Evolutionary conservation across 2,329 filamentous ascomycete species (phyloP).

Genomic region (Paraphaeosphaeria sporulosa): DNA sequence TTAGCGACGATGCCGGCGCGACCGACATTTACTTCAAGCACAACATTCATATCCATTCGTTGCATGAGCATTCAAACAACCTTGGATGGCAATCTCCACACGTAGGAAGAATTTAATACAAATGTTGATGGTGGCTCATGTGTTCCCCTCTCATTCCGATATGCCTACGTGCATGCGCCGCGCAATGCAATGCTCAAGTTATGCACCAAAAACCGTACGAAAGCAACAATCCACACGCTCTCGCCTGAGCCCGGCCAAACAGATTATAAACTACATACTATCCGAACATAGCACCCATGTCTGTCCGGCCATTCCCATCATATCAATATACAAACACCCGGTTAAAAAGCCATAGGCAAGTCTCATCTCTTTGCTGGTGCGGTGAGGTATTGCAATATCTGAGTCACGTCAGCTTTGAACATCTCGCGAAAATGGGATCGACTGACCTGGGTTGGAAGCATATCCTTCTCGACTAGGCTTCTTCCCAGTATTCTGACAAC

Average conservation of each 20-base stretch:
- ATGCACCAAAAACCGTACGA: not conserved
- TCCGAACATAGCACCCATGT: not conserved
- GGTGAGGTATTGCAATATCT: constrained; percentile 9
- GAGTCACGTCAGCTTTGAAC: not conserved
- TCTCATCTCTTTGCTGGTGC: constrained; percentile 6
- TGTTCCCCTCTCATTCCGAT: not conserved
- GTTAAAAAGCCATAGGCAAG: not conserved
- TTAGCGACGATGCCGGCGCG: no score
- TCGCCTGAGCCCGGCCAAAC: not conserved
- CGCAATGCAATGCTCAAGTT: not conserved
- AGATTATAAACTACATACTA: constrained; percentile 13
- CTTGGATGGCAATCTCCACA: not conserved
- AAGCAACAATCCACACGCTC: not conserved
- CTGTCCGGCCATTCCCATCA: not conserved
- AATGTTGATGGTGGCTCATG: not conserved
- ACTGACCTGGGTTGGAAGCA: constrained; percentile 61
- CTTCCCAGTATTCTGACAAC: constrained; percentile 69
- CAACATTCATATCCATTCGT: no score
- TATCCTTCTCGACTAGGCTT: constrained; percentile 70
- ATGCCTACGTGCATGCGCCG: constrained; percentile 1
- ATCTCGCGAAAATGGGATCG: not conserved
- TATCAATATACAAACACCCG: constrained; percentile 1
- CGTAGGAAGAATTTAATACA: not conserved
- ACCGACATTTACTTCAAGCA: no score
- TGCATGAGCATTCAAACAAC: no score